phyloP scores from a whole-genome alignment of 352 stramenopile genomes.

The Globisporangium irregulare region DNA sequence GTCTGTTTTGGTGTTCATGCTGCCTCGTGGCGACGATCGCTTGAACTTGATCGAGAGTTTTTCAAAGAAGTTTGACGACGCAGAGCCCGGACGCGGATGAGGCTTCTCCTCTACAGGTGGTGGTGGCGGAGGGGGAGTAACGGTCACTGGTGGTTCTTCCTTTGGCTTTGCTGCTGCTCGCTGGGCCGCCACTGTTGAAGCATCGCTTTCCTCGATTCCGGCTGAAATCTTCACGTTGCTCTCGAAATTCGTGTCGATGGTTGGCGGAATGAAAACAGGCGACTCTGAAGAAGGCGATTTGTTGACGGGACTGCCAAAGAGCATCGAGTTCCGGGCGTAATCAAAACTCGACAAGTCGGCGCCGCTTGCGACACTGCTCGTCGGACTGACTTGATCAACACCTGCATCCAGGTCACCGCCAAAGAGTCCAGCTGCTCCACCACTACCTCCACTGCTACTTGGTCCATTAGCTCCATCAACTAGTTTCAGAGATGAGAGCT shows the following conservation, averaged over 20 bases:
- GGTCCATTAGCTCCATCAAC: not conserved
- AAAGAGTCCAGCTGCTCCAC: constrained; percentile 17
- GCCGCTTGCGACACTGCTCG: constrained; percentile 38
- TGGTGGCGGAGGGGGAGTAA: constrained; percentile 14
- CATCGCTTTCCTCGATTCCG: not conserved
- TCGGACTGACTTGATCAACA: constrained; percentile 25
- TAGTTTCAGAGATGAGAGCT: constrained; percentile 42
- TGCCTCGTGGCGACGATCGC: constrained; percentile 53
- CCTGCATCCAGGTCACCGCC: constrained; percentile 6
- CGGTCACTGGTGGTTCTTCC: not conserved
- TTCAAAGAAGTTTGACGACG: constrained; percentile 79
- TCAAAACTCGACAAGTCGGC: constrained; percentile 67
- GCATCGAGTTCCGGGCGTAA: constrained; percentile 25
- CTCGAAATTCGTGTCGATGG: constrained; percentile 9
- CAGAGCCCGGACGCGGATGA: constrained; percentile 24
- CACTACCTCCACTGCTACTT: not conserved
- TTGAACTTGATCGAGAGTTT: constrained; percentile 85
- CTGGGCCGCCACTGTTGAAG: not conserved
- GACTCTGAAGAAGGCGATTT: constrained; percentile 6
- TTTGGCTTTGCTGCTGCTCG: not conserved
- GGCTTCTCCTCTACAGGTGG: constrained; percentile 38
- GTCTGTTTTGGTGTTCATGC: constrained; percentile 15
- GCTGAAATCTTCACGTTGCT: not conserved
- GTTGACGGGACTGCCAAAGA: constrained; percentile 20
- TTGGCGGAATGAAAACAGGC: constrained; percentile 5